A percentile compares a stretch with the other conserved stretches of the same genome.
Conservation (phyloP, 202 grass and related monocot genomes). For the Sporobolus alterniflorus region DNA sequence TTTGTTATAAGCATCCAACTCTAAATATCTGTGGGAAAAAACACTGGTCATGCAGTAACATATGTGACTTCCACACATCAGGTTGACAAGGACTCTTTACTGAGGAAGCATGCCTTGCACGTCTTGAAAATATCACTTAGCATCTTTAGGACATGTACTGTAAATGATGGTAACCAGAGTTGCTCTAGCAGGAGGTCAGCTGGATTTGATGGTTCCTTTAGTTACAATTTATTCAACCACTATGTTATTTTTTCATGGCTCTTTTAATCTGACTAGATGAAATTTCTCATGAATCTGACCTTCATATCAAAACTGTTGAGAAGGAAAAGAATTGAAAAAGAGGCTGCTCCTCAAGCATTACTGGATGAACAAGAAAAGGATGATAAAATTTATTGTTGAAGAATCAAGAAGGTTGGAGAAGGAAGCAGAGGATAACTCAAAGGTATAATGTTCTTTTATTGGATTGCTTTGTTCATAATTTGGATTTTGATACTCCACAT, state of each 20-base stretch:
- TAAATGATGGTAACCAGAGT: slow-evolving; percentile 31
- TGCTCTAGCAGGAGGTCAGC: slow-evolving; percentile 44
- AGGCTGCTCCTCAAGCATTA: slow-evolving; percentile 50
- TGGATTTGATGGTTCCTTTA: too few species aligned
- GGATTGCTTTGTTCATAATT: slow-evolving; percentile 18
- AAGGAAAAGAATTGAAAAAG: slow-evolving; percentile 73
- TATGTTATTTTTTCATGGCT: too few species aligned
- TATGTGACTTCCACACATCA: slow-evolving; percentile 36
- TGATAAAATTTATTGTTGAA: slow-evolving; percentile 75
- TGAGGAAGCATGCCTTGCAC: slow-evolving; percentile 88
- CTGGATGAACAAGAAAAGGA: slow-evolving; percentile 71
- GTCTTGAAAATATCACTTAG: slow-evolving; percentile 81
- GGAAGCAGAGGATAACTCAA: slow-evolving; percentile 79
- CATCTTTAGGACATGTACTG: slow-evolving; percentile 46
- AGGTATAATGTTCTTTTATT: slow-evolving; percentile 43
- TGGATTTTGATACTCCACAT: background rate
- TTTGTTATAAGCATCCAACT: slow-evolving; percentile 7
- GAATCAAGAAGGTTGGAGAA: slow-evolving; percentile 80
- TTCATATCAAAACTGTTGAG: slow-evolving; percentile 59
- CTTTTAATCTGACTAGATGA: too few species aligned
- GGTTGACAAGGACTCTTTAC: slow-evolving; percentile 84
- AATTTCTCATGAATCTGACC: slow-evolving; percentile 51
- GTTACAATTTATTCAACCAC: too few species aligned
- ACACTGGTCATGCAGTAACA: background rate
- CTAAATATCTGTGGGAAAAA: slow-evolving; percentile 13